Evolutionary conservation across 2,329 filamentous ascomycete genomes (phyloP).

Genomic region (Waltergamsia citrina): DNA sequence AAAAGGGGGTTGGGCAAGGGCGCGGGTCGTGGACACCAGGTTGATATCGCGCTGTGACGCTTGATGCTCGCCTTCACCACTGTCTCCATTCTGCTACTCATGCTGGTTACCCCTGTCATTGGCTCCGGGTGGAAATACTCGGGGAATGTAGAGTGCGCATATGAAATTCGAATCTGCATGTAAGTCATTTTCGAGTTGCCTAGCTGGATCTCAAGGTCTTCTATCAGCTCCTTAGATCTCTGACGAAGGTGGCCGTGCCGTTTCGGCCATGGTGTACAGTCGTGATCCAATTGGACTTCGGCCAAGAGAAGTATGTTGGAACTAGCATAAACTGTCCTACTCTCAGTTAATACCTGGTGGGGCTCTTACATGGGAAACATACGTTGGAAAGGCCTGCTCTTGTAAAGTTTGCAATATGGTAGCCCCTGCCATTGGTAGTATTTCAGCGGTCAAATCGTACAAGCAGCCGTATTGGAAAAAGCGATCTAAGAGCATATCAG

Average conservation of each 20-base stretch:
- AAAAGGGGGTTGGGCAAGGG: slow-evolving; percentile 28
- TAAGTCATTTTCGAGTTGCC: slow-evolving; percentile 38
- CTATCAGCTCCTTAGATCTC: slow-evolving; percentile 45
- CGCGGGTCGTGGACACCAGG: slow-evolving; percentile 35
- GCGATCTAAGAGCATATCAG: slow-evolving; percentile 13
- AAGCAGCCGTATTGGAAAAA: slow-evolving; percentile 35
- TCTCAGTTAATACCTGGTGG: slow-evolving; percentile 9
- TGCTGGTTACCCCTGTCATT: slow-evolving; percentile 21
- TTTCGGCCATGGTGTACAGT: slow-evolving; percentile 4
- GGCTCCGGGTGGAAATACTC: slow-evolving; percentile 13
- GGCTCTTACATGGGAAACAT: too few relatives aligned
- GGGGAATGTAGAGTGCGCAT: slow-evolving; percentile 47
- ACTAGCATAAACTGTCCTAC: slow-evolving; percentile 30
- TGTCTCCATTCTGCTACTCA: slow-evolving; percentile 43
- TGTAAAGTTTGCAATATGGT: slow-evolving; percentile 36
- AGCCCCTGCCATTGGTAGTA: slow-evolving; percentile 30
- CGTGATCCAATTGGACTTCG: slow-evolving; percentile 26
- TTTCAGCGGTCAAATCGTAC: slow-evolving; percentile 35
- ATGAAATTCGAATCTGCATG: slow-evolving; percentile 40
- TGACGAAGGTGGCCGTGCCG: slow-evolving; percentile 18
- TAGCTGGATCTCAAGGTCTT: slow-evolving; percentile 48
- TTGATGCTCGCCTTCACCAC: slow-evolving; percentile 39
- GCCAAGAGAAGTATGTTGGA: slow-evolving; percentile 39
- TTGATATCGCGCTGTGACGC: slow-evolving; percentile 34
- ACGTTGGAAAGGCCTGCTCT: slow-evolving; percentile 32